Conservation (phyloP, 2,329 filamentous ascomycete genomes). For the Penicillium sp. region DNA sequence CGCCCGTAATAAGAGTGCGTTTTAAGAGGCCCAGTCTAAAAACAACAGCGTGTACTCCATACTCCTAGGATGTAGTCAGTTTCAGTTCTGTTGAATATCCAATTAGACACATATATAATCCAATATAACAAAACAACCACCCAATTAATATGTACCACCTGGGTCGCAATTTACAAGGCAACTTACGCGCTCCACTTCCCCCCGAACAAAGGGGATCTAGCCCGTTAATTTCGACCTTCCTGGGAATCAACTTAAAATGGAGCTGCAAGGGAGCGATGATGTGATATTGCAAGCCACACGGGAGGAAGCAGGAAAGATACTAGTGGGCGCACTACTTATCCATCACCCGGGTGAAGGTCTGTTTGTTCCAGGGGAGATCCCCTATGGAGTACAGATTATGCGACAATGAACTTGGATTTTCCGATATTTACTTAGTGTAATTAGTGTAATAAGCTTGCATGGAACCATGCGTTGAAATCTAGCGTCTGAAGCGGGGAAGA, state of each 20-base stretch:
- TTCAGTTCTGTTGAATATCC: neutral
- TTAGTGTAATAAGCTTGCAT: neutral
- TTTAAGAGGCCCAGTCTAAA: neutral
- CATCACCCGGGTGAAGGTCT: neutral
- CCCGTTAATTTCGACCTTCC: neutral
- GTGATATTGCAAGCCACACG: neutral
- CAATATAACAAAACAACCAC: neutral
- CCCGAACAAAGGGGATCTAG: neutral
- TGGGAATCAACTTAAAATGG: neutral
- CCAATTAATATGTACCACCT: neutral
- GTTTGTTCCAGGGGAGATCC: neutral
- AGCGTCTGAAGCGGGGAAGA: neutral
- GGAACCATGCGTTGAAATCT: neutral
- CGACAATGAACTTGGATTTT: too few species aligned
- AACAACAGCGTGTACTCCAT: neutral
- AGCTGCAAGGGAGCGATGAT: conserved; percentile 1
- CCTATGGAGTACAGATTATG: too few species aligned
- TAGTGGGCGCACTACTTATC: neutral
- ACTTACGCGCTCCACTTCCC: neutral
- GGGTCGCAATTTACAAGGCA: conserved; percentile 3
- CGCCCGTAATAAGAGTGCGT: neutral
- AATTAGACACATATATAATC: neutral
- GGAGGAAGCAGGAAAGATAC: neutral
- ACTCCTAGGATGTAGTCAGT: neutral
- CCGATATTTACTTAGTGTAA: too few species aligned